Conservation (phyloP, 306 rosid species). For the Lathyrus sativus region DNA sequence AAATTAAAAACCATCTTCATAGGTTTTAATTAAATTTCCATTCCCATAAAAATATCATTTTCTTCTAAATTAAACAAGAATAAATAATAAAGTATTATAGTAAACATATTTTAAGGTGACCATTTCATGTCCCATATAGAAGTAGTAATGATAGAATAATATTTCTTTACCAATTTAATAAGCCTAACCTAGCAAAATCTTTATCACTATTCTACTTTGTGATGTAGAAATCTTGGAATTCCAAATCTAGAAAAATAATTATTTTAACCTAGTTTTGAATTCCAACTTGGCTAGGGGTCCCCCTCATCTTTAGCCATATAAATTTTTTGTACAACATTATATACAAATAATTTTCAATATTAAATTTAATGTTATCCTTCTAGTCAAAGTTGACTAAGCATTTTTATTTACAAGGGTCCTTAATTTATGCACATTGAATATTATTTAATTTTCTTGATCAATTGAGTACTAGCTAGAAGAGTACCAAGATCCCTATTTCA, state of each 20-base stretch:
- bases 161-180: constrained; percentile 29
- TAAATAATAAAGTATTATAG: constrained; percentile 23
- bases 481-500: constrained; percentile 48
- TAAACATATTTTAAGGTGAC: constrained; percentile 36
- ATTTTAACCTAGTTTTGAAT: constrained; percentile 26
- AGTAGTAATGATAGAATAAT: constrained; percentile 38
- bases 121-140: constrained; percentile 26
- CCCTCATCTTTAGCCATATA: constrained; percentile 33
- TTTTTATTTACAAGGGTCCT: constrained; percentile 34
- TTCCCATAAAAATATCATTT: constrained; percentile 26
- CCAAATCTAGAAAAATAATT: constrained; percentile 34
- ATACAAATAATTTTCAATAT: constrained; percentile 19
- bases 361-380: constrained; percentile 19
- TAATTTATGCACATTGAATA: constrained; percentile 16
- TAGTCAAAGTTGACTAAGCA: constrained; percentile 40
- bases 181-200: constrained; percentile 25
- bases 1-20: constrained; percentile 21
- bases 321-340: constrained; percentile 12
- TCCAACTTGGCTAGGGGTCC: constrained; percentile 39
- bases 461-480: constrained; percentile 34
- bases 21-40: constrained; percentile 28
- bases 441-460: constrained; percentile 33
- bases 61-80: neutral
- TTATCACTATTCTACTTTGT: constrained; percentile 26
- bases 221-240: constrained; percentile 39